phyloP scores from a whole-genome alignment of 139 green algal species.

The Monoraphidium neglectum region DNA sequence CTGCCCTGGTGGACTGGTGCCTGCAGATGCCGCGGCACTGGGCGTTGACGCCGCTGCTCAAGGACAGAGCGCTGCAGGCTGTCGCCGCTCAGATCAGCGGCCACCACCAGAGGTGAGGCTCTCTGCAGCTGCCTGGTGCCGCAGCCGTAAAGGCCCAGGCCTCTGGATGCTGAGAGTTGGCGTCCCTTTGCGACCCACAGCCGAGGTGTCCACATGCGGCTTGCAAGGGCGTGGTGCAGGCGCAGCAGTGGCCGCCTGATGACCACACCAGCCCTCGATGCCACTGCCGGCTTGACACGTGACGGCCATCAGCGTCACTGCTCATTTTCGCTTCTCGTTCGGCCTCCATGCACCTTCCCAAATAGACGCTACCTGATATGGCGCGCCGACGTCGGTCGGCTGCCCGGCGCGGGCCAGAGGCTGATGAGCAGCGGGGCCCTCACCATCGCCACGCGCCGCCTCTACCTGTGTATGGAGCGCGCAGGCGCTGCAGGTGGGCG shows the following conservation, averaged over 20 bases:
- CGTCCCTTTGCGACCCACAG: too few species aligned
- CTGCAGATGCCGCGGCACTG: constrained; percentile 17
- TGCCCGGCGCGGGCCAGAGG: constrained; percentile 1
- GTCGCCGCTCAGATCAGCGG: constrained; percentile 17
- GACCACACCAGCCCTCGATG: too few species aligned
- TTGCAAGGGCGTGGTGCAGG: too few species aligned
- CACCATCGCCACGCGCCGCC: not conserved
- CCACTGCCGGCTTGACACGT: too few species aligned
- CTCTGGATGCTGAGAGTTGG: too few species aligned
- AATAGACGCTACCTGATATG: not conserved
- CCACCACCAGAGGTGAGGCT: too few species aligned
- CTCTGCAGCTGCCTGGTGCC: too few species aligned
- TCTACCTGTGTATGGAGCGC: constrained; percentile 12
- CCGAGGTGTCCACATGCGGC: too few species aligned
- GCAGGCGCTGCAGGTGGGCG: not conserved
- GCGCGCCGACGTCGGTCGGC: not conserved
- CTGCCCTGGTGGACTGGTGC: constrained; percentile 18
- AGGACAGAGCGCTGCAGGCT: not conserved
- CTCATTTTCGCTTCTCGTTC: too few species aligned
- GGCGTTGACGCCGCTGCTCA: constrained; percentile 13
- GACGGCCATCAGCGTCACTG: too few species aligned
- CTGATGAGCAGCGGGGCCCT: not conserved
- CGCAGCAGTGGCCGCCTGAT: too few species aligned
- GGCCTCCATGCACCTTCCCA: not conserved
- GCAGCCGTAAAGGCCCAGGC: too few species aligned